Evolutionary conservation across 805 yeast species (phyloP).

Genomic region (Debaryomyces tyrocola): DNA sequence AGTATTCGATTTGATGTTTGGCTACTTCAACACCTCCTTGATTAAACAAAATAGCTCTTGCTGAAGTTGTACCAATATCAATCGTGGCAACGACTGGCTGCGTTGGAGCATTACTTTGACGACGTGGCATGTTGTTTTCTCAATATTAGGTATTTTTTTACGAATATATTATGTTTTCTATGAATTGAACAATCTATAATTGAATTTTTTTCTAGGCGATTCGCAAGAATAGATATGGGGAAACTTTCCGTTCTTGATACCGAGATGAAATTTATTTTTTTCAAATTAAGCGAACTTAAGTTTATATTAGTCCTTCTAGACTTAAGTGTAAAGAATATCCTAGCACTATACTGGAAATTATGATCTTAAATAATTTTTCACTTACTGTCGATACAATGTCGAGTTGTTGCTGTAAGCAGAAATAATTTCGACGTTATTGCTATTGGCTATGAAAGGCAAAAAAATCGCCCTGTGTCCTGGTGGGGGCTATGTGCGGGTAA

Average conservation of each 20-base stretch:
- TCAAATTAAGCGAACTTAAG: no score
- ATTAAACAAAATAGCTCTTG: constrained; percentile 81
- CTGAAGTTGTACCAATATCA: constrained; percentile 91
- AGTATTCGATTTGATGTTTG: constrained; percentile 86
- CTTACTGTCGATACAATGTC: no score
- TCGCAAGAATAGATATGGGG: no score
- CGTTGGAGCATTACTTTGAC: constrained; percentile 41
- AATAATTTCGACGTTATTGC: background rate
- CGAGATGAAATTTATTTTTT: no score
- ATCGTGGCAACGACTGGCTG: constrained; percentile 62
- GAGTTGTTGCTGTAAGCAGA: constrained; percentile 1
- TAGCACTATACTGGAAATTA: no score
- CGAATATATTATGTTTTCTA: background rate
- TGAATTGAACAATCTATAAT: no score
- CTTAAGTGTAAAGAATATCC: no score
- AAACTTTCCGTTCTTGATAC: no score
- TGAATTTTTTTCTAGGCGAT: no score
- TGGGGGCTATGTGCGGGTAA: no score
- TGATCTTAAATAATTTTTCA: no score
- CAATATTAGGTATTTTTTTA: background rate
- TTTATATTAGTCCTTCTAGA: no score
- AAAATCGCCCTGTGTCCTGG: background rate
- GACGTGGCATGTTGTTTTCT: constrained; percentile 36
- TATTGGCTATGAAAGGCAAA: constrained; percentile 2
- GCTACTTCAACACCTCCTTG: constrained; percentile 75